Evolutionary conservation across 108 stramenopile species (phyloP), one percentile per base, ranked within the genome.

Genomic region (Nitzschia sp.): DNA sequence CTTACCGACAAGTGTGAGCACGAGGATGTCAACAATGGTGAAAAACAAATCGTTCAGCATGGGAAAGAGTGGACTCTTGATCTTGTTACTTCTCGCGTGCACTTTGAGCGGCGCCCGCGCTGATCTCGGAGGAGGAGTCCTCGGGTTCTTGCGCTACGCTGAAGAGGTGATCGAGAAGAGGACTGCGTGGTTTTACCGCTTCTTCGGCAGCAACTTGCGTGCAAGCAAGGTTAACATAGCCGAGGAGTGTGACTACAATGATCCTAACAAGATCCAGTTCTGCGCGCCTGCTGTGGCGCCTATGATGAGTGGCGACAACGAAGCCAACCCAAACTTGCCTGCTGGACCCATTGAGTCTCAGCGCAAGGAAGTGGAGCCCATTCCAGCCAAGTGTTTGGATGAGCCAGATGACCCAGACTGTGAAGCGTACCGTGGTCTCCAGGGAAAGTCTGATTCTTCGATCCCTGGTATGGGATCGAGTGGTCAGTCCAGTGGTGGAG

Each of bases 391-490:
- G 48, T 75, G 74, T 46, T 34, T 75, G 28, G 66, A 68, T 49
- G 74, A 75, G 45, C 66, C 66, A 3, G 66, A 75, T 25, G 66
- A 62, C 59, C 74, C 74, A 15, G 66, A 49, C 26, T 75, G 74
- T 29, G 38, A 53, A 3, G 51, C 53, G n/a, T 23, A 38, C 21
- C 59, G 59, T 61, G 19, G 6, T 38, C 59, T 61, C 21, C 28
- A 29, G 11, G 57, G 57, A 5, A 58, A 42, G 15, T n/a, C n/a
- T n/a, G n/a, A n/a, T n/a, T n/a, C n/a, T n/a, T n/a, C n/a, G n/a
- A n/a, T n/a, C n/a, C n/a, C n/a, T n/a, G n/a, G n/a, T n/a, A n/a
- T n/a, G n/a, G n/a, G n/a, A n/a, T n/a, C n/a, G n/a, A n/a, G n/a
- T n/a, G n/a, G n/a, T n/a, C n/a, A n/a, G n/a, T n/a, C n/a, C n/a